These are phyloP conservation scores for Oryza officinalis DNA, from an alignment of 176 grass and related monocot genomes.

Conservation along the genomic window DNA sequence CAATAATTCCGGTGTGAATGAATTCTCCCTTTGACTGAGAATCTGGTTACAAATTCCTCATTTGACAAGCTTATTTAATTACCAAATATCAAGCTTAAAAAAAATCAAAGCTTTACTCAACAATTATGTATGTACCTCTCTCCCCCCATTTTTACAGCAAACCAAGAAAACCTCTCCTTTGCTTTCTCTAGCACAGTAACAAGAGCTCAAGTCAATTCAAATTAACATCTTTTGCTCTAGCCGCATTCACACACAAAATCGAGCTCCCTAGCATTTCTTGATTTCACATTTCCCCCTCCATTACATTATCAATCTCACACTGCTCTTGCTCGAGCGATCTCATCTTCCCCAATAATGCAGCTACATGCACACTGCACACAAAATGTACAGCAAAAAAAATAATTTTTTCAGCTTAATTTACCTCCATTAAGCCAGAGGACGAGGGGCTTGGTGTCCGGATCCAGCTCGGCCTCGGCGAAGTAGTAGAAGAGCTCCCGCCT, in stretches of 20 bases:
- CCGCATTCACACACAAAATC: slow-evolving; percentile 25
- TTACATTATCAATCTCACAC: background rate
- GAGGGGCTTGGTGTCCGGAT: slow-evolving; percentile 82
- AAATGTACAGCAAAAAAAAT: background rate
- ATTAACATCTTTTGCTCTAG: background rate
- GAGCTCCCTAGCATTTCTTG: background rate
- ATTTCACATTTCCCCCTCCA: background rate
- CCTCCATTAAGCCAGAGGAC: slow-evolving; percentile 99
- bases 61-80: background rate
- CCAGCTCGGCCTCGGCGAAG: slow-evolving; percentile 84
- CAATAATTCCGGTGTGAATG: slow-evolving; percentile 13
- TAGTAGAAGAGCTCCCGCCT: slow-evolving; percentile 91
- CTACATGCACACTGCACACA: slow-evolving; percentile 11
- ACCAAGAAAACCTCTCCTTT: background rate
- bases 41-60: background rate
- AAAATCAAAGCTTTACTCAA: background rate
- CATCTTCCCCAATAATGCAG: slow-evolving; percentile 17
- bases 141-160: background rate
- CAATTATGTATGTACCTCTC: too few relatives aligned
- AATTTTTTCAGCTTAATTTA: slow-evolving; percentile 18
- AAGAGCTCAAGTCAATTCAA: background rate
- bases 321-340: background rate
- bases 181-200: background rate
- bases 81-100: too few relatives aligned
- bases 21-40: background rate